phyloP scores from a whole-genome alignment of 345 rosid species.

The Xanthoceras sorbifolium region DNA sequence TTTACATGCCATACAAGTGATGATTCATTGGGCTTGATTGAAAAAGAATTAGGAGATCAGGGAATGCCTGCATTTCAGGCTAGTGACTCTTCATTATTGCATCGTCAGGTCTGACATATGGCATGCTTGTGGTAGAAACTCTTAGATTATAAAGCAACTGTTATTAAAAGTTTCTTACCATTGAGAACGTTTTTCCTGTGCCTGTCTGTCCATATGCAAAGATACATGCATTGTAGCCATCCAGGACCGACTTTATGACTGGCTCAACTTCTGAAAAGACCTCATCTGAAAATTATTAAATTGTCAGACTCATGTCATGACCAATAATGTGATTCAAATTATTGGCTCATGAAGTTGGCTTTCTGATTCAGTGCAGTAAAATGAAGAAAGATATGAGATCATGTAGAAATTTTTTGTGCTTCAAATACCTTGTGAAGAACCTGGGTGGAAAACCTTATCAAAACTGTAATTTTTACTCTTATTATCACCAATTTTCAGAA shows the following conservation, averaged over 20 bases:
- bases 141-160: background rate
- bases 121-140: background rate
- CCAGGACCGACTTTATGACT: constrained; percentile 67
- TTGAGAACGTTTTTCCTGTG: constrained; percentile 81
- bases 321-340: background rate
- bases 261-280: constrained; percentile 86
- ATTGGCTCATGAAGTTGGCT: background rate
- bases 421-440: constrained; percentile 66
- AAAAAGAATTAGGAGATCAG: too few relatives aligned
- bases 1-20: constrained; percentile 2
- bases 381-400: constrained; percentile 6
- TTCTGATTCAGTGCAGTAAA: constrained; percentile 1
- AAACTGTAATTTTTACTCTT: constrained; percentile 59
- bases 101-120: background rate
- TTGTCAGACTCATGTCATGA: constrained; percentile 16
- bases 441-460: constrained; percentile 65
- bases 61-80: too few relatives aligned
- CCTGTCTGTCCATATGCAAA: constrained; percentile 88
- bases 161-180: constrained; percentile 44
- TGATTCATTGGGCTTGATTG: too few relatives aligned
- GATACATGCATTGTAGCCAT: constrained; percentile 86
- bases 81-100: too few relatives aligned
- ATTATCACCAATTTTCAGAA: constrained; percentile 41
- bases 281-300: constrained; percentile 50
- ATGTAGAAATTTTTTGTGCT: background rate